phyloP scores from a whole-genome alignment of 768 basidiomycete genomes.

The Tubosaeta brunneosetosa region DNA sequence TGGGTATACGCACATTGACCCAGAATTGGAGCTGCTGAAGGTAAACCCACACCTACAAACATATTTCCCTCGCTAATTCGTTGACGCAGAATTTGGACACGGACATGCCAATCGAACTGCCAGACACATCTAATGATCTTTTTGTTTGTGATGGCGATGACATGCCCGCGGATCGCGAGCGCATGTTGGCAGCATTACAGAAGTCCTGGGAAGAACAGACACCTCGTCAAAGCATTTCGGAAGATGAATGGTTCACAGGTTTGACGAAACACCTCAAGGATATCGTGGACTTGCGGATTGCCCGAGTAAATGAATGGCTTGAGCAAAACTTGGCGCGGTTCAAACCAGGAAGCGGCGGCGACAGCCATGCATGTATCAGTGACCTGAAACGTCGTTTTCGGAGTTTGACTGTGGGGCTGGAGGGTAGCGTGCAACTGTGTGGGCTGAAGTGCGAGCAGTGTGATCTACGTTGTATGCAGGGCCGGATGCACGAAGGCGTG shows the following conservation, averaged over 20 bases:
- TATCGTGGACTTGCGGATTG: constrained; percentile 40
- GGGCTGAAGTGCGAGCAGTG: constrained; percentile 44
- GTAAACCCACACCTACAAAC: constrained; percentile 21
- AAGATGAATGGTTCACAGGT: constrained; percentile 36
- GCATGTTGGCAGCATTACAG: constrained; percentile 10
- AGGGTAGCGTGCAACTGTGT: constrained; percentile 45
- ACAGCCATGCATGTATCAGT: constrained; percentile 40
- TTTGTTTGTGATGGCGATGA: constrained; percentile 25
- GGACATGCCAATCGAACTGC: constrained; percentile 34
- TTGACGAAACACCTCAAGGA: constrained; percentile 37
- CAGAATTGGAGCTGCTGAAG: constrained; percentile 50
- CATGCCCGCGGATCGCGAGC: constrained; percentile 15
- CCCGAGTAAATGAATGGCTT: constrained; percentile 50
- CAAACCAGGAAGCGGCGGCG: constrained; percentile 15
- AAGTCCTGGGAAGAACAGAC: constrained; percentile 12
- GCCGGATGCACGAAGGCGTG: constrained; percentile 34
- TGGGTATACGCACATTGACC: constrained; percentile 43
- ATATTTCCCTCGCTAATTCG: not conserved
- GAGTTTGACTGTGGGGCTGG: constrained; percentile 40
- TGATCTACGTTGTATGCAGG: constrained; percentile 44
- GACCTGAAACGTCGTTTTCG: constrained; percentile 43
- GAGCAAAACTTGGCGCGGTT: constrained; percentile 46
- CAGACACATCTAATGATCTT: constrained; percentile 36
- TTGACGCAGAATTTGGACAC: constrained; percentile 48
- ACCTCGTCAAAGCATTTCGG: constrained; percentile 16